These are phyloP conservation scores for Colletotrichum lini DNA, from an alignment of 2,329 filamentous ascomycete species.

Conservation along the genomic window DNA sequence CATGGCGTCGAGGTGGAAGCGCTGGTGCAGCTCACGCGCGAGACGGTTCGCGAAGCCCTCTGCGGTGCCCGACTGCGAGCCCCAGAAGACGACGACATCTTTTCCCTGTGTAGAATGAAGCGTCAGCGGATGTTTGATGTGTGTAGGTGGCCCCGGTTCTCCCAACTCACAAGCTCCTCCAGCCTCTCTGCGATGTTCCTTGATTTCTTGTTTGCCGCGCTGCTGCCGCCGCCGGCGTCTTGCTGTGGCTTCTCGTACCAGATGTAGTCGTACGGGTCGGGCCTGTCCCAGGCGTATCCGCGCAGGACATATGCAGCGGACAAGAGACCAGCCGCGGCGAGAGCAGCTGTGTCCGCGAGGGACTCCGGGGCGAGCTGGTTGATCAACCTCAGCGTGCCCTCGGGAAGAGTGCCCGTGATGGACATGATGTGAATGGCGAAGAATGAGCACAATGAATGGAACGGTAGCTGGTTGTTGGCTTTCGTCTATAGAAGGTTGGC, in stretches of 20 bases:
- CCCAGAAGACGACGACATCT: slow-evolving; percentile 59
- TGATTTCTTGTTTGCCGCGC: slow-evolving; percentile 52
- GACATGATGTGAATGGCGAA: slow-evolving; percentile 13
- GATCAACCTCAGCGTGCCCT: slow-evolving; percentile 32
- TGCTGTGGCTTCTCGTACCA: slow-evolving; percentile 63
- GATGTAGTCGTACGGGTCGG: slow-evolving; percentile 63
- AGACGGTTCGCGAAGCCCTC: slow-evolving; percentile 59
- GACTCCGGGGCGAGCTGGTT: slow-evolving; percentile 44
- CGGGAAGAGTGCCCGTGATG: slow-evolving; percentile 26
- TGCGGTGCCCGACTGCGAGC: slow-evolving; percentile 63
- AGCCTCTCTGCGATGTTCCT: slow-evolving; percentile 60
- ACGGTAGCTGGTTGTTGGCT: too few species aligned
- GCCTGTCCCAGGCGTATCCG: slow-evolving; percentile 62
- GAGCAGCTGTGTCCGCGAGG: slow-evolving; percentile 46
- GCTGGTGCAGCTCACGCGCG: slow-evolving; percentile 54
- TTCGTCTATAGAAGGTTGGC: background rate
- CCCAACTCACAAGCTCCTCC: slow-evolving; percentile 47
- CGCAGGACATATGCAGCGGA: slow-evolving; percentile 56
- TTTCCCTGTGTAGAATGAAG: slow-evolving; percentile 4
- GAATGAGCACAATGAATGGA: background rate
- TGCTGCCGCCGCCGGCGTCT: slow-evolving; percentile 49
- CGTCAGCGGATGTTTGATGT: background rate
- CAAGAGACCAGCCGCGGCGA: slow-evolving; percentile 46
- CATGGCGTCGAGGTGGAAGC: slow-evolving; percentile 57
- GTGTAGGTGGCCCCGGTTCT: too few species aligned